Percentiles rank a stretch among this genome's conserved stretches.
Evolutionary conservation across 169 alveolate species (phyloP).

Genomic region (Sarcocystis neurona): DNA sequence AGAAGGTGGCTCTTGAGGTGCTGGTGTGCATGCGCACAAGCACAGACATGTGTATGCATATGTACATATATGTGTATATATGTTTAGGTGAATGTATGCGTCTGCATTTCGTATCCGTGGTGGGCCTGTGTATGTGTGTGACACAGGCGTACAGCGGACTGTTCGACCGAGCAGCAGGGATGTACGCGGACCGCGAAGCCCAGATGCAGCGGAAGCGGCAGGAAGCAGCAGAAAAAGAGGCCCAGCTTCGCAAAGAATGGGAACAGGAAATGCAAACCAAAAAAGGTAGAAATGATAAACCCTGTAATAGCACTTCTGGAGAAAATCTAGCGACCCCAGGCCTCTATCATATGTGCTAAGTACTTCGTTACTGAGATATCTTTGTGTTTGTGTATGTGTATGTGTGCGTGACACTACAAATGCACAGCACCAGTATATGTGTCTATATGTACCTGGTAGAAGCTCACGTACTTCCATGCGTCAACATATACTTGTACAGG

Average conservation of each 20-base stretch:
- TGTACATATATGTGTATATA: neutral
- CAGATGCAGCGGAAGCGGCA: conserved; percentile 63
- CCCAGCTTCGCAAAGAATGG: conserved; percentile 47
- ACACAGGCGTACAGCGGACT: conserved; percentile 52
- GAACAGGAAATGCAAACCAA: conserved; percentile 32
- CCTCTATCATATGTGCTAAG: too few relatives aligned
- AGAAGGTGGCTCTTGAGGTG: too few relatives aligned
- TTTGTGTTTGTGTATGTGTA: neutral
- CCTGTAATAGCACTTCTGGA: too few relatives aligned
- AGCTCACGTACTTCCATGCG: too few relatives aligned
- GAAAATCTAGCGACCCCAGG: too few relatives aligned
- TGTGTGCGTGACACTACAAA: neutral
- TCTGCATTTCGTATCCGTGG: neutral
- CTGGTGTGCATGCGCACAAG: too few relatives aligned
- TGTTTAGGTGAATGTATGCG: neutral
- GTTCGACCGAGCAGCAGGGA: conserved; percentile 33
- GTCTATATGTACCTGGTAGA: too few relatives aligned
- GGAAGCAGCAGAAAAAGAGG: conserved; percentile 55
- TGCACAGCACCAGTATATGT: neutral
- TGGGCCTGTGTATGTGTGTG: neutral
- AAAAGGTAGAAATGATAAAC: too few relatives aligned
- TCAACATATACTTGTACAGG: too few relatives aligned
- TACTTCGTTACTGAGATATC: too few relatives aligned
- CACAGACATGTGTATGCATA: neutral
- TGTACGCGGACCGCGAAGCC: conserved; percentile 66